These are phyloP conservation scores for Dactylonectria macrodidyma DNA, from an alignment of 2,329 filamentous ascomycete genomes.

Conservation along the genomic window DNA sequence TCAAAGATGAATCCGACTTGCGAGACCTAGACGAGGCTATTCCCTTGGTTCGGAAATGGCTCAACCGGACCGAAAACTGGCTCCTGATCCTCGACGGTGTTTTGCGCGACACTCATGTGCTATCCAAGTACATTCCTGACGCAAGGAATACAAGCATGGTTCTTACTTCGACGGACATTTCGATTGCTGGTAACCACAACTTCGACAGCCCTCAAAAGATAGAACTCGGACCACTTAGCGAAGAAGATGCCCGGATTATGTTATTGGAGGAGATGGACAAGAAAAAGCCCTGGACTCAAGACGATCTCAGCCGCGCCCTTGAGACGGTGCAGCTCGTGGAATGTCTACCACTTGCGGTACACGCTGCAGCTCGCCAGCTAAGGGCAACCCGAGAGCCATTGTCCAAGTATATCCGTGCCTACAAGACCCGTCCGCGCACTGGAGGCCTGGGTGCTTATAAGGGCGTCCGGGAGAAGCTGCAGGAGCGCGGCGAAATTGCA, in stretches of 20 bases:
- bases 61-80: constrained; percentile 41
- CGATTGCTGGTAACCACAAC: constrained; percentile 42
- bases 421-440: constrained; percentile 39
- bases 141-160: constrained; percentile 43
- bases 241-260: constrained; percentile 37
- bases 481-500: constrained; percentile 43
- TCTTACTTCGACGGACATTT: constrained; percentile 44
- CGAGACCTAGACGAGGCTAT: constrained; percentile 35
- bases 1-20: constrained; percentile 35
- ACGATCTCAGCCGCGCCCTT: constrained; percentile 38
- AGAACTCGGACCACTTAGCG: constrained; percentile 38
- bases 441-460: constrained; percentile 44
- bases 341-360: constrained; percentile 40
- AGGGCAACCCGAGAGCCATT: constrained; percentile 42
- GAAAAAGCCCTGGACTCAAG: constrained; percentile 41
- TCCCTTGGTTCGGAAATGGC: constrained; percentile 40
- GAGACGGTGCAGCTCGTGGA: constrained; percentile 40
- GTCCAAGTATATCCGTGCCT: constrained; percentile 44
- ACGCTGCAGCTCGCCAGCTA: constrained; percentile 41
- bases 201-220: constrained; percentile 44
- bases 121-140: constrained; percentile 40
- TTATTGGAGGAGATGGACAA: constrained; percentile 44
- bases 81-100: constrained; percentile 45
- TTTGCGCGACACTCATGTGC: constrained; percentile 38
- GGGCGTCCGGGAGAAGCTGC: constrained; percentile 39